phyloP scores from a whole-genome alignment of 176 grass and related monocot genomes.

The Sorghum bicolor region Sorghum_bicolor_NCBIv3 NC_012872.2:61209001-61209500 shows the following conservation, averaged over 20 bases:
- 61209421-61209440: not conserved
- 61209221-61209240: not conserved
- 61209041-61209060: constrained; percentile 7
- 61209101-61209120: not conserved
- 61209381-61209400: not conserved
- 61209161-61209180: not conserved
- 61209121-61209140: not conserved
- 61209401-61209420: not conserved
- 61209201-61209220: not conserved
- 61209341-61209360: not conserved
- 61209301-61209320: too few species aligned
- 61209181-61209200: not conserved
- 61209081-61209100: constrained; percentile 6
- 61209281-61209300: too few species aligned
- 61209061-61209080: not conserved
- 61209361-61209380: not conserved
- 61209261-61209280: not conserved
- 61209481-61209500: not conserved
- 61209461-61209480: not conserved
- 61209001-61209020: not conserved
- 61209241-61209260: not conserved
- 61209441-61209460: not conserved
- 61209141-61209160: not conserved
- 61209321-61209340: not conserved
- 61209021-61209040: not conserved